Conservation (phyloP, 164 flowering plant species). For the Magnolia kwangsiensis region DNA sequence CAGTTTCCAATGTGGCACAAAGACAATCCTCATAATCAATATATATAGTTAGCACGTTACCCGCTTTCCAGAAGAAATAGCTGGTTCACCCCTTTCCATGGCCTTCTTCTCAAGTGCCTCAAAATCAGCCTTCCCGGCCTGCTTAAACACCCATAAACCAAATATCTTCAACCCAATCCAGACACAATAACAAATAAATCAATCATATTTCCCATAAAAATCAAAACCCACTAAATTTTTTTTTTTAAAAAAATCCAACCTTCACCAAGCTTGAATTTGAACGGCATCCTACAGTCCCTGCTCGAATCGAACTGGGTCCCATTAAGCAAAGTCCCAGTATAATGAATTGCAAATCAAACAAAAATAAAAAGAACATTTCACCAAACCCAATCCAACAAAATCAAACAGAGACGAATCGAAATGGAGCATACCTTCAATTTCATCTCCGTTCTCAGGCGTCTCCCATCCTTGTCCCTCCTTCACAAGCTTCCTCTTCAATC, state of each 20-base stretch:
- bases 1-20: no score
- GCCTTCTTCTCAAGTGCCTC: no score
- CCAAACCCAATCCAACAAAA: constrained; percentile 11
- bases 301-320: constrained; percentile 95
- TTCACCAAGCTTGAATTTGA: constrained; percentile 91
- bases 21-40: no score
- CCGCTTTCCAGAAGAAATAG: no score
- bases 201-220: no score
- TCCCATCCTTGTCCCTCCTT: constrained; percentile 87
- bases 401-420: neutral
- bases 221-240: neutral
- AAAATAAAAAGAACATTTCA: neutral
- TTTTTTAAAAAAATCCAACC: constrained; percentile 51
- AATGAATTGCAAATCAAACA: constrained; percentile 57
- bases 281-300: constrained; percentile 70
- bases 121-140: no score
- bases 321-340: constrained; percentile 89
- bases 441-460: constrained; percentile 75
- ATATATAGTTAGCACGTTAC: no score
- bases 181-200: no score
- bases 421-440: constrained; percentile 65
- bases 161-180: no score
- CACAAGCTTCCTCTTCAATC: constrained; percentile 83
- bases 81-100: no score
- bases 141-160: no score